phyloP scores from a whole-genome alignment of 75 land plant species.

The Pseudotsuga menziesii region DNA sequence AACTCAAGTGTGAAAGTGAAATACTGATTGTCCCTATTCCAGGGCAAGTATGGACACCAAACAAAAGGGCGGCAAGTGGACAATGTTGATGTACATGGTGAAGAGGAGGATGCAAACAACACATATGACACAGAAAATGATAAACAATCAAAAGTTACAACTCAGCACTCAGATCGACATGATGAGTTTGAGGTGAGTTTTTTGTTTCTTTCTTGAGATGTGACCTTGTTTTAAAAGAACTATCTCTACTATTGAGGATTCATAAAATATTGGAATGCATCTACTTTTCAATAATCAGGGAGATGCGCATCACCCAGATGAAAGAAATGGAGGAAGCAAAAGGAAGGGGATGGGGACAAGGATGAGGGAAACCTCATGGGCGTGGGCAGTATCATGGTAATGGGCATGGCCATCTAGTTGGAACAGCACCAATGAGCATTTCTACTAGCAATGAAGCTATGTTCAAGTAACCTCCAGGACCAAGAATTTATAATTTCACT shows the following conservation, averaged over 20 bases:
- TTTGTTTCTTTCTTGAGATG: background rate
- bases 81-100: constrained; percentile 30
- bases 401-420: constrained; percentile 34
- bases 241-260: background rate
- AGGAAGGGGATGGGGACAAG: constrained; percentile 64
- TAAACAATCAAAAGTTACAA: constrained; percentile 10
- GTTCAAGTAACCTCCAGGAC: constrained; percentile 66
- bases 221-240: background rate
- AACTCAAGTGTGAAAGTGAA: constrained; percentile 40
- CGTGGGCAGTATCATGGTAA: constrained; percentile 29
- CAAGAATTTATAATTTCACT: no score
- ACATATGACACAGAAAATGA: constrained; percentile 8
- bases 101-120: constrained; percentile 17
- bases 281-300: background rate
- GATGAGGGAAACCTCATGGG: constrained; percentile 49
- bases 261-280: background rate
- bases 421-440: constrained; percentile 20
- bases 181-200: constrained; percentile 22
- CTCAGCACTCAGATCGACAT: constrained; percentile 12
- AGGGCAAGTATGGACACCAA: constrained; percentile 47
- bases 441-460: constrained; percentile 3
- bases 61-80: constrained; percentile 42
- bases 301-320: constrained; percentile 18
- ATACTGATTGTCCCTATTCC: background rate
- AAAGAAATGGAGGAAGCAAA: constrained; percentile 29